A percentile compares a stretch with the other conserved stretches of the same genome.
Evolutionary conservation across 2,329 filamentous ascomycete genomes (phyloP).

Genomic region (Fusarium floridanum): DNA sequence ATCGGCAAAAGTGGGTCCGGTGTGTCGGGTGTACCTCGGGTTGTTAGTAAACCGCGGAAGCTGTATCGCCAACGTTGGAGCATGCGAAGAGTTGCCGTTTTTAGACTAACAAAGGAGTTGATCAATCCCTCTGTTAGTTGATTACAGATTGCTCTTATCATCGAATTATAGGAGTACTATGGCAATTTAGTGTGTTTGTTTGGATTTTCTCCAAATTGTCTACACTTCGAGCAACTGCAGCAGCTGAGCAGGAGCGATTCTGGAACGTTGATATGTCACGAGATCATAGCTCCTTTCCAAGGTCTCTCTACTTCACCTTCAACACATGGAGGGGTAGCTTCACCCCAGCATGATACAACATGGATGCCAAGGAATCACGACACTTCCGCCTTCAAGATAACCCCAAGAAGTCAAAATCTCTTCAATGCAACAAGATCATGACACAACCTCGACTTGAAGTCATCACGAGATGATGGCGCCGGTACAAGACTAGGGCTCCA

Average conservation of each 20-base stretch:
- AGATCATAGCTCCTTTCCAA: background rate
- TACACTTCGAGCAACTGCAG: too few relatives aligned
- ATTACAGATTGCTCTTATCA: too few relatives aligned
- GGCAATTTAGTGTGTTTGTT: too few relatives aligned
- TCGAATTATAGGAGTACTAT: too few relatives aligned
- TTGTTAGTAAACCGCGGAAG: slow-evolving; percentile 8
- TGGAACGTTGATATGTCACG: too few relatives aligned
- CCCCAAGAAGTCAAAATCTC: background rate
- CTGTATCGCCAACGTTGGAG: slow-evolving; percentile 19
- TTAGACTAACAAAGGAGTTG: background rate
- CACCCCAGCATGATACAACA: background rate
- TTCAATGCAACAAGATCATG: background rate
- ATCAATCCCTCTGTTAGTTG: background rate
- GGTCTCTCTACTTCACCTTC: background rate
- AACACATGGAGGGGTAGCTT: background rate
- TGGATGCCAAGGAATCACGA: background rate
- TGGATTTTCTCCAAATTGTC: too few relatives aligned
- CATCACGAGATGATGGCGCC: background rate
- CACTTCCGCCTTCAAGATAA: background rate
- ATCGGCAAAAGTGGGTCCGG: slow-evolving; percentile 32
- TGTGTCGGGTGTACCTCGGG: slow-evolving; percentile 44
- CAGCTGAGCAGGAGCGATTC: too few relatives aligned
- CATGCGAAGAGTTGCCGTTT: slow-evolving; percentile 38
- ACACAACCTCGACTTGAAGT: background rate
- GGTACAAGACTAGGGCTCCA: slow-evolving; percentile 25